Evolutionary conservation across 1,139 yeast genomes (phyloP).

Genomic region (Kodamaea anthophila): DNA sequence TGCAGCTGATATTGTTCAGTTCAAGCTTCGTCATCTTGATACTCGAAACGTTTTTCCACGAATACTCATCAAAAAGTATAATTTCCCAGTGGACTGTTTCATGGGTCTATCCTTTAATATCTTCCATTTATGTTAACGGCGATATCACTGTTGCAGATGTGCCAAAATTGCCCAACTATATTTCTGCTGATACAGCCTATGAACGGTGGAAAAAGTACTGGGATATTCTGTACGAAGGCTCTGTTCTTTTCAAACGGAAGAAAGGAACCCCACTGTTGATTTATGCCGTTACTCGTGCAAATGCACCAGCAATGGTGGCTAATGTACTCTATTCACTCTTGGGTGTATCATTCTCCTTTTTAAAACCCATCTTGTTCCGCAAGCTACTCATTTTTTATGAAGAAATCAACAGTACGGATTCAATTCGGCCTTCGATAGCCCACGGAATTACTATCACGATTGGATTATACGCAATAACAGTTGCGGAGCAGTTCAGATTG

Average conservation of each 20-base stretch:
- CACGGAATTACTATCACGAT: neutral
- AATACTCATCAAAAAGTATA: neutral
- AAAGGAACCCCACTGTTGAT: constrained; percentile 1
- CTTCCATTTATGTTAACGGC: neutral
- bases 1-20: neutral
- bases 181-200: neutral
- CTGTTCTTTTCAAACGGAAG: neutral
- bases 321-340: neutral
- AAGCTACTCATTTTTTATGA: neutral
- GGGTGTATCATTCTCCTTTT: neutral
- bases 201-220: neutral
- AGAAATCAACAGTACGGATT: neutral
- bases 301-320: neutral
- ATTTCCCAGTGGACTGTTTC: neutral
- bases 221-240: neutral
- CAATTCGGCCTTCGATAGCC: neutral
- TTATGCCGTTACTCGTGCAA: neutral
- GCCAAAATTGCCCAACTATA: neutral
- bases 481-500: neutral
- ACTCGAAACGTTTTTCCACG: neutral
- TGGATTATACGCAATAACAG: neutral
- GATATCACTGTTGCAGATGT: neutral
- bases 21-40: neutral
- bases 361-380: neutral
- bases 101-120: neutral